phyloP scores from a whole-genome alignment of 148 eudicot species.

The Oxyria digyna region DNA sequence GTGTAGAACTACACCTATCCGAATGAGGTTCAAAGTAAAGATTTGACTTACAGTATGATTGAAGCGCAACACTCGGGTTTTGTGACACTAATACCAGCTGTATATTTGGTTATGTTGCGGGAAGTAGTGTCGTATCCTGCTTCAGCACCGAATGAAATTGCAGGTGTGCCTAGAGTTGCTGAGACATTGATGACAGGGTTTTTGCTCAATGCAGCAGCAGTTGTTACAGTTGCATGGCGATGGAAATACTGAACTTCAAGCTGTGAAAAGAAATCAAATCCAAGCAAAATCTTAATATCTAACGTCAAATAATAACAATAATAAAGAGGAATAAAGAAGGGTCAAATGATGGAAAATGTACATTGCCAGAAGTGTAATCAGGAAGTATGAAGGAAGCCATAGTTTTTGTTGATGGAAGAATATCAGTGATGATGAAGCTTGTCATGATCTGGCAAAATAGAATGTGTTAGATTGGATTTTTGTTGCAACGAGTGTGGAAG shows the following conservation, averaged over 20 bases:
- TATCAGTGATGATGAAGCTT: conserved; percentile 44
- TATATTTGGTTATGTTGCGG: conserved; percentile 54
- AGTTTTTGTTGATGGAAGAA: conserved; percentile 72
- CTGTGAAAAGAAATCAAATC: conserved; percentile 23
- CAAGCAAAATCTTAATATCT: background rate
- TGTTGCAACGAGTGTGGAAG: background rate
- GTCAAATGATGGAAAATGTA: conserved; percentile 10
- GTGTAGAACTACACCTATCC: no score
- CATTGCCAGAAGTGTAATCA: conserved; percentile 72
- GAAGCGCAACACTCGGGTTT: conserved; percentile 59
- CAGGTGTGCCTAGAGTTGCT: conserved; percentile 72
- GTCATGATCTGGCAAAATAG: conserved; percentile 49
- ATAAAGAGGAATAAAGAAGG: background rate
- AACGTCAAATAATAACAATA: background rate
- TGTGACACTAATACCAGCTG: conserved; percentile 57
- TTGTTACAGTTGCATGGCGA: conserved; percentile 70
- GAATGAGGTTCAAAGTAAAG: background rate
- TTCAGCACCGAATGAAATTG: conserved; percentile 80
- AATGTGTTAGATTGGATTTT: background rate
- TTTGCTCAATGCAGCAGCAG: conserved; percentile 42
- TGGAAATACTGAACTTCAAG: conserved; percentile 81
- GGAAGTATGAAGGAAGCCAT: conserved; percentile 70
- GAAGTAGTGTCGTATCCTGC: conserved; percentile 73
- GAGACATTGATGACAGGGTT: conserved; percentile 59
- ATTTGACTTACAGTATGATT: conserved; percentile 35